phyloP scores from a whole-genome alignment of 2,329 filamentous ascomycete species.

The Cyclaneusma minus region DNA sequence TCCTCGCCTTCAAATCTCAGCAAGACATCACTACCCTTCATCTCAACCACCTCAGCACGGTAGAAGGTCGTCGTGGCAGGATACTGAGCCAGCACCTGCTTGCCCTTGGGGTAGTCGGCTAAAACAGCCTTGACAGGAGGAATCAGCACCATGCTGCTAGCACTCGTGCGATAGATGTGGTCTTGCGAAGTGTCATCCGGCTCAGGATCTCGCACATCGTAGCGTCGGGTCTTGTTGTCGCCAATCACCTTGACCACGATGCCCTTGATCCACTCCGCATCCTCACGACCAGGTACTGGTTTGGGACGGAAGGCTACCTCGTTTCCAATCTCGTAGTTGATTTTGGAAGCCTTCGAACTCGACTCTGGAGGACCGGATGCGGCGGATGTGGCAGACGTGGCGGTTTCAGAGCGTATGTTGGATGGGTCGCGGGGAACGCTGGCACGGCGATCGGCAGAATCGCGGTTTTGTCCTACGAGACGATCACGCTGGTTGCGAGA shows the following conservation, averaged over 20 bases:
- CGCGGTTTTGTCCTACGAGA: too few species aligned
- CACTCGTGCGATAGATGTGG: constrained; percentile 49
- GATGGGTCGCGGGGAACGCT: too few species aligned
- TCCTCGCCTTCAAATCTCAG: constrained; percentile 72
- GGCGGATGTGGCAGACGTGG: too few species aligned
- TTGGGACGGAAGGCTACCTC: constrained; percentile 53
- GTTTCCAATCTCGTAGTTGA: constrained; percentile 44
- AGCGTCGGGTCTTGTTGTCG: constrained; percentile 62
- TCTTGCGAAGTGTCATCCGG: constrained; percentile 52
- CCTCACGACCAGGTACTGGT: constrained; percentile 27
- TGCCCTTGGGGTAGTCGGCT: constrained; percentile 47
- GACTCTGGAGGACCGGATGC: too few species aligned
- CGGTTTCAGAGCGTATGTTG: too few species aligned
- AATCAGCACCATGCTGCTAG: constrained; percentile 64
- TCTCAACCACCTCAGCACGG: constrained; percentile 65
- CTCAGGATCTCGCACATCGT: constrained; percentile 68
- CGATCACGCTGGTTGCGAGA: too few species aligned
- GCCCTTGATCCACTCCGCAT: constrained; percentile 57
- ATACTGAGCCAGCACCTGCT: constrained; percentile 63
- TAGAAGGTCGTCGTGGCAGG: constrained; percentile 79
- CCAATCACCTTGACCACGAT: constrained; percentile 62
- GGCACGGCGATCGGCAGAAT: too few species aligned
- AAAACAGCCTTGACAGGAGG: constrained; percentile 43
- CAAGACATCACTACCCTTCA: constrained; percentile 39
- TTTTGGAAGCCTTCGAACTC: too few species aligned